These are phyloP conservation scores for Cladosporium sp. DNA, from an alignment of 2,329 filamentous ascomycete genomes.

Conservation along the genomic window DNA sequence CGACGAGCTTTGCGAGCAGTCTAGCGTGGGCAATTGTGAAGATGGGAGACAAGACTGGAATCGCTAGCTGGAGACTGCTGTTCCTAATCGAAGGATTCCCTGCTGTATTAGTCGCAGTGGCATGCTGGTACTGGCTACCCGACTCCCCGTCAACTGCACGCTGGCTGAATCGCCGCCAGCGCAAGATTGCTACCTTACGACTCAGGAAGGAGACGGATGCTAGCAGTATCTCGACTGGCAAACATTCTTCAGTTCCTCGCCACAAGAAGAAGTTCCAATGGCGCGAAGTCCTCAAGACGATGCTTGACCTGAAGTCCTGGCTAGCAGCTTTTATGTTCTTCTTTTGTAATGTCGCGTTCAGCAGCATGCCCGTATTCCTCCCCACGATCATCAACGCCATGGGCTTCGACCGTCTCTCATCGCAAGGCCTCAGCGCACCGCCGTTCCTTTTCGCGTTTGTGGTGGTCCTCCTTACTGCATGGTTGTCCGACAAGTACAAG, in stretches of 20 bases:
- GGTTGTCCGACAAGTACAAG: constrained; percentile 66
- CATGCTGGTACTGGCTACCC: constrained; percentile 74
- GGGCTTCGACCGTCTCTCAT: constrained; percentile 66
- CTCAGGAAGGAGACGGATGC: constrained; percentile 55
- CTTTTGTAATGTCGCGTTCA: constrained; percentile 83
- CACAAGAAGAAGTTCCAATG: constrained; percentile 41
- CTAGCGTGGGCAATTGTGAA: constrained; percentile 78
- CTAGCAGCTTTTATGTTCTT: constrained; percentile 82
- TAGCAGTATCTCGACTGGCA: background rate
- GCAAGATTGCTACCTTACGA: constrained; percentile 69
- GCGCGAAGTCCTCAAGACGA: constrained; percentile 58
- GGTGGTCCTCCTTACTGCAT: constrained; percentile 69
- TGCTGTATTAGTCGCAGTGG: constrained; percentile 70
- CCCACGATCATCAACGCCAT: constrained; percentile 62
- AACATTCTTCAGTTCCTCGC: constrained; percentile 21
- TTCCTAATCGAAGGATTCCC: constrained; percentile 86
- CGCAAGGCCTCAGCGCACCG: constrained; percentile 78
- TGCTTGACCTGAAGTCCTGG: constrained; percentile 69
- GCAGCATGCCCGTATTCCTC: constrained; percentile 82
- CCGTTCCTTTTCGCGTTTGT: constrained; percentile 77
- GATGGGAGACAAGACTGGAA: constrained; percentile 62
- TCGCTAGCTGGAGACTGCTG: constrained; percentile 81
- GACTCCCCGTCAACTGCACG: constrained; percentile 61
- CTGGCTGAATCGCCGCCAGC: constrained; percentile 46
- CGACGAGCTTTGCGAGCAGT: constrained; percentile 69